Evolutionary conservation across 768 basidiomycete species (phyloP), one percentile per base, ranked within the genome.

Genomic region (Boletus eberwhitei): DNA sequence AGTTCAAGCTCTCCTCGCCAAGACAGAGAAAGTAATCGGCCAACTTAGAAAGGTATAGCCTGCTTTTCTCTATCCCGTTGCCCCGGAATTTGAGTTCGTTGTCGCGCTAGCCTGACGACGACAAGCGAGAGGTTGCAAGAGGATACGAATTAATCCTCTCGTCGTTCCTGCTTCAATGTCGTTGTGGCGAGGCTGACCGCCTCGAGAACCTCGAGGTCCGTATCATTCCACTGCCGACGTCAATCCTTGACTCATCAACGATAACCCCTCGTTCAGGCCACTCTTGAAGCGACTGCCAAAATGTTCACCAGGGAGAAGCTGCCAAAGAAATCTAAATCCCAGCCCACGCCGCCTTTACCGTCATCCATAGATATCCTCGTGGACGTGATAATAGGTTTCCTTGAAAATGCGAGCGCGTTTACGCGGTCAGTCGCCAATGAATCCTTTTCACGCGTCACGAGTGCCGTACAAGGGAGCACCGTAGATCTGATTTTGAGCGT

Each of bases 381-480:
- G 34, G 94, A 98, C 66, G 79, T 81, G n/a, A 83, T 98, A 47
- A 90, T 99, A 45, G 92, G 92, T 7, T 87, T 90, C 65, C 73
- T 99, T 36, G 93, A 98, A 67, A 82, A 87, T 54, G 85, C 87
- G 3, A 88, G 86, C 5, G 82, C 85, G 38, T 95, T 88, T 68
- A 78, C 89, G 72, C 85, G 93, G 32, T 82, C 84, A 3, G 75
- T 93, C 24, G 89, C 88, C 7, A 93, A 87, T 48, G 83, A 90
- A 60, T 85, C 84, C 7, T 95, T 98, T 65, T 80, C 83, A 14
- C 75, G 88, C 47, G 72, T 96, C 24, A 85, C 89, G 22, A 76
- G 81, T 17, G 76, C 79, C 5, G 83, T 88, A 35, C 79, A 83
- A 53, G 80, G 79, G 48, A 83, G 84, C 29, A 89, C 92, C 3